A percentile compares a stretch with the other conserved stretches of the same genome.
These are phyloP conservation scores for Mayamaea pseudoterrestris DNA, from an alignment of 108 stramenopile species.

Conservation along the genomic window DNA sequence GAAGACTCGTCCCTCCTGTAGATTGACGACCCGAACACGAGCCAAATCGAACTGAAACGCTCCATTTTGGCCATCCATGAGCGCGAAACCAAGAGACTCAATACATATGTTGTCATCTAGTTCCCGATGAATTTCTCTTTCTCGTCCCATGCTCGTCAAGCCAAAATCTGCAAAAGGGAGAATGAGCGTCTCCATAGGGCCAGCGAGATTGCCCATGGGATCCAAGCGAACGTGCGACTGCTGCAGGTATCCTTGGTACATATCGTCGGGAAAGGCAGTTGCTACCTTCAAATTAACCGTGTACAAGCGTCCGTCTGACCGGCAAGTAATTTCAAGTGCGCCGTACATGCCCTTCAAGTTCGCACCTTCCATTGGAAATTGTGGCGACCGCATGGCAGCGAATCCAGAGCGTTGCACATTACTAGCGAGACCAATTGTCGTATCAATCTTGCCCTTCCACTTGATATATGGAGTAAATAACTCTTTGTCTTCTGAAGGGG, in stretches of 20 bases:
- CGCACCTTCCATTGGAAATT: slow-evolving; percentile 53
- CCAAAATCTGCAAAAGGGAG: slow-evolving; percentile 56
- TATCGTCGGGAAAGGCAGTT: slow-evolving; percentile 64
- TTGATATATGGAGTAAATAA: slow-evolving; percentile 42
- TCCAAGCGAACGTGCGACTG: slow-evolving; percentile 13
- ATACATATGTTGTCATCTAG: slow-evolving; percentile 50
- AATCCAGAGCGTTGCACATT: slow-evolving; percentile 57
- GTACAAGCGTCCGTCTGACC: slow-evolving; percentile 67
- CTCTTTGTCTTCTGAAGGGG: not conserved
- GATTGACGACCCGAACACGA: slow-evolving; percentile 63
- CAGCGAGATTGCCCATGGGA: slow-evolving; percentile 1
- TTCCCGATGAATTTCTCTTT: slow-evolving; percentile 39
- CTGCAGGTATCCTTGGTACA: slow-evolving; percentile 65
- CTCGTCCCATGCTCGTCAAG: slow-evolving; percentile 46
- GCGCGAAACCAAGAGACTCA: slow-evolving; percentile 60
- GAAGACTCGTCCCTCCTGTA: slow-evolving; percentile 12
- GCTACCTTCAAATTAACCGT: slow-evolving; percentile 59
- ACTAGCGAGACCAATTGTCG: slow-evolving; percentile 29
- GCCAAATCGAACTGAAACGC: slow-evolving; percentile 70
- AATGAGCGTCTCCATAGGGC: slow-evolving; percentile 22
- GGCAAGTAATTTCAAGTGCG: slow-evolving; percentile 64
- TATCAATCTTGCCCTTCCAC: slow-evolving; percentile 65
- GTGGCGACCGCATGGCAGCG: slow-evolving; percentile 64
- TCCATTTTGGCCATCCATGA: slow-evolving; percentile 76
- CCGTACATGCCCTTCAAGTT: slow-evolving; percentile 57